phyloP scores from a whole-genome alignment of 345 rosid genomes.

The Gossypium thurberi region DNA sequence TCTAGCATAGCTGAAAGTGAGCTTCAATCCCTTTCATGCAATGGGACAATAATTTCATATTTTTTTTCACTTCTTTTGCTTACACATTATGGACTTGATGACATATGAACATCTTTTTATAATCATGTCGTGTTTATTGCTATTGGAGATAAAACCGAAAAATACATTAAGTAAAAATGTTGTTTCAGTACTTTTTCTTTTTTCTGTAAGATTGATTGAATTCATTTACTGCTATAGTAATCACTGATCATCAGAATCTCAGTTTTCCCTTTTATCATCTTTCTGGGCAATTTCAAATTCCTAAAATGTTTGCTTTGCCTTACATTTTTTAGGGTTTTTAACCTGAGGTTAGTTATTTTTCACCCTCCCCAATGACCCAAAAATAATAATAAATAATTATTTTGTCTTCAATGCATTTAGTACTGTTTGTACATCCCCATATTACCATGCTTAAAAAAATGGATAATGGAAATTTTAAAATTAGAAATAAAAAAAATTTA shows the following conservation, averaged over 20 bases:
- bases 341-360: slow-evolving; percentile 24
- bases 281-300: slow-evolving; percentile 13
- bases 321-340: slow-evolving; percentile 10
- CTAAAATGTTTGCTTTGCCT: slow-evolving; percentile 12
- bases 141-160: not conserved
- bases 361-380: slow-evolving; percentile 10
- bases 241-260: not conserved
- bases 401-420: slow-evolving; percentile 7
- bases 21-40: not conserved
- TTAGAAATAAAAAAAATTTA: not conserved
- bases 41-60: not conserved
- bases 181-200: not conserved
- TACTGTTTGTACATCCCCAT: slow-evolving; percentile 13
- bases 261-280: slow-evolving; percentile 16
- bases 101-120: too few relatives aligned
- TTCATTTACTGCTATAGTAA: not conserved
- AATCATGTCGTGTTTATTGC: not conserved
- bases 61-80: too few relatives aligned
- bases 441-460: not conserved
- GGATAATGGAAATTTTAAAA: not conserved
- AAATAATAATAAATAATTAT: not conserved
- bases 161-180: not conserved
- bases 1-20: not conserved
- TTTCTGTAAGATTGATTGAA: not conserved
- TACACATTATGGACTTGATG: too few relatives aligned